Evolutionary conservation across 805 yeast species (phyloP).

Genomic region (Metschnikowia vanudenii): DNA sequence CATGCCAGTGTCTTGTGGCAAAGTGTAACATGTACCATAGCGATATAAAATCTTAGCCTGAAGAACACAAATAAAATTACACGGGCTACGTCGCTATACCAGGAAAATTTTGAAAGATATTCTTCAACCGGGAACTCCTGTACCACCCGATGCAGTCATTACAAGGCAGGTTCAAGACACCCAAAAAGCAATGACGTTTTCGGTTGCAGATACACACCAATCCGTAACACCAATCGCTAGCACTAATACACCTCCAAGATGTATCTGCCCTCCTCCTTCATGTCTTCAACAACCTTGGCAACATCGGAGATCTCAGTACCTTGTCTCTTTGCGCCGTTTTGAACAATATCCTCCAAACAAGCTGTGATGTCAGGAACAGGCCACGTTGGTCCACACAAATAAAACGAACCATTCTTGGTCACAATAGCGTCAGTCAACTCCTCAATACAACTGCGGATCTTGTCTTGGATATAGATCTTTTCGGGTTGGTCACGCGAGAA

Average conservation of each 20-base stretch:
- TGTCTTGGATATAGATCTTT: constrained; percentile 93
- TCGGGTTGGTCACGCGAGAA: constrained; percentile 96
- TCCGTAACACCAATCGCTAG: no score
- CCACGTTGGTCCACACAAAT: constrained; percentile 99
- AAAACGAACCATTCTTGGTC: constrained; percentile 80
- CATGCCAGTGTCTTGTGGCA: no score
- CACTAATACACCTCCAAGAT: constrained; percentile 90
- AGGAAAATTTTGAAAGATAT: no score
- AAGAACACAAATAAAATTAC: no score
- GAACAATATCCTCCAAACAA: constrained; percentile 79
- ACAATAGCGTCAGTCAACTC: constrained; percentile 79
- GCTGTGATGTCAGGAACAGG: constrained; percentile 96
- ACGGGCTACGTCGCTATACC: no score
- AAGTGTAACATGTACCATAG: no score
- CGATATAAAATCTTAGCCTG: no score
- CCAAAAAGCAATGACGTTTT: no score
- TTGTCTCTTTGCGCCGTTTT: constrained; percentile 62
- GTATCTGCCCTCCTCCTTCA: constrained; percentile 91
- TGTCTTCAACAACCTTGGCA: constrained; percentile 80
- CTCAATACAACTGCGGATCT: constrained; percentile 72
- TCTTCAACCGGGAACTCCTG: no score
- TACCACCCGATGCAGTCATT: no score
- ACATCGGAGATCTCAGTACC: constrained; percentile 67
- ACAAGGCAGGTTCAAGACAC: no score
- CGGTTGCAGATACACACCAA: no score